Evolutionary conservation across 176 grass and related monocot species (phyloP).

Genomic region (Ensete glaucum): DNA sequence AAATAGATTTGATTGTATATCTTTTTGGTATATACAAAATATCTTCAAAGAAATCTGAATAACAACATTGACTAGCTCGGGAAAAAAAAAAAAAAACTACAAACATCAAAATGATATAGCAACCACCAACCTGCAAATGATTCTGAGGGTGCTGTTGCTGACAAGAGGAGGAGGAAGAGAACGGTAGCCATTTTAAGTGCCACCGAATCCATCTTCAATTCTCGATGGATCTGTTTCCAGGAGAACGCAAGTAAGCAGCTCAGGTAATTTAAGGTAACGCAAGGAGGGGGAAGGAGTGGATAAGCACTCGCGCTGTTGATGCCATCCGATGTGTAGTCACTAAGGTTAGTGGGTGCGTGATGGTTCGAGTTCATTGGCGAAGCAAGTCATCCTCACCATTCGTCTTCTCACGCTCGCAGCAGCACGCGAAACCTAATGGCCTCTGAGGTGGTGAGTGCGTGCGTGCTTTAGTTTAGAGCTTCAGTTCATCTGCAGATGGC

Average conservation of each 20-base stretch:
- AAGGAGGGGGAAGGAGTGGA: background rate
- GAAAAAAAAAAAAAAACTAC: background rate
- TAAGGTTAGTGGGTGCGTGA: conserved; percentile 1
- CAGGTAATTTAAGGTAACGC: background rate
- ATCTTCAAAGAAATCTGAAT: too few relatives aligned
- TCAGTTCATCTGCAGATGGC: background rate
- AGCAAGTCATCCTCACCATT: too few relatives aligned
- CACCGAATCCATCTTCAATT: background rate
- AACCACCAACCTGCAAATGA: conserved; percentile 4
- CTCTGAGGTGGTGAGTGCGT: background rate
- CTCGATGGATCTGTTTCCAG: background rate
- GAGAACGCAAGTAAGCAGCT: background rate
- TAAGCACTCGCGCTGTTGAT: background rate
- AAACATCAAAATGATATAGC: background rate
- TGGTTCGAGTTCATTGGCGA: conserved; percentile 1
- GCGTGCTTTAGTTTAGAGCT: background rate
- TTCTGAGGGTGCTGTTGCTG: background rate
- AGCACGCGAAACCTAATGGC: background rate
- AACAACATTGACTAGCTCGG: too few relatives aligned
- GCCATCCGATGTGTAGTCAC: conserved; percentile 6
- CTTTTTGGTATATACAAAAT: too few relatives aligned
- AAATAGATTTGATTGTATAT: too few relatives aligned
- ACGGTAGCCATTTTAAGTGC: background rate
- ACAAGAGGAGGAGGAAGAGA: background rate
- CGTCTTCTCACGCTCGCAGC: background rate